Conservation (phyloP, 2,329 filamentous ascomycete genomes). For the Huntiella decipiens region DNA sequence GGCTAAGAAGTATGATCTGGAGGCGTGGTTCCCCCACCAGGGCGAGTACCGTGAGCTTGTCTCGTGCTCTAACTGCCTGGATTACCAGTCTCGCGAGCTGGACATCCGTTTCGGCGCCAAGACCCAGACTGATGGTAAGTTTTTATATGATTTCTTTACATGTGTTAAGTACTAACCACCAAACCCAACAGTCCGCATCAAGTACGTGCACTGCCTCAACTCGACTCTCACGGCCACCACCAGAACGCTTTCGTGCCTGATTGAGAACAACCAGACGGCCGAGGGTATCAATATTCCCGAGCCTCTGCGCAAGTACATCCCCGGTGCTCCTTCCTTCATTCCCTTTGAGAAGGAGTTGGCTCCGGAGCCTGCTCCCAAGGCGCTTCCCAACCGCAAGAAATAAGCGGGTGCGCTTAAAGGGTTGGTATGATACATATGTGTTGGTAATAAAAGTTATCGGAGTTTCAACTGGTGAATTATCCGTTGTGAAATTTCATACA, state of each 20-base stretch:
- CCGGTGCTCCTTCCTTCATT: constrained; percentile 74
- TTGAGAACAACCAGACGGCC: constrained; percentile 93
- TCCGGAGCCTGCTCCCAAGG: constrained; percentile 34
- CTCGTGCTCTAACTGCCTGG: constrained; percentile 93
- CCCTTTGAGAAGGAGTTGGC: constrained; percentile 73
- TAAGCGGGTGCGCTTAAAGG: constrained; percentile 3
- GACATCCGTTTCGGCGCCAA: constrained; percentile 86
- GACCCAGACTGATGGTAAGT: constrained; percentile 54
- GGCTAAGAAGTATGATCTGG: constrained; percentile 86
- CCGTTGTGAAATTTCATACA: too few species aligned
- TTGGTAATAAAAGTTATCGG: too few species aligned
- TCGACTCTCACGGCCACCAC: constrained; percentile 81
- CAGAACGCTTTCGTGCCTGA: constrained; percentile 76
- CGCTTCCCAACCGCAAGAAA: constrained; percentile 17
- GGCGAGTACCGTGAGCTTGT: constrained; percentile 97
- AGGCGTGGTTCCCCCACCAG: constrained; percentile 83
- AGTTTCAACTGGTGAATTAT: too few species aligned
- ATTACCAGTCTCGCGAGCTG: constrained; percentile 86
- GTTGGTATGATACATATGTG: too few species aligned
- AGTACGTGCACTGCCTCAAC: constrained; percentile 87
- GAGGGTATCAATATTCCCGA: constrained; percentile 70
- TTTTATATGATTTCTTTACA: neutral
- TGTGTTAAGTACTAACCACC: neutral
- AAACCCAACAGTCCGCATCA: constrained; percentile 37
- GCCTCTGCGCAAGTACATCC: constrained; percentile 73